Evolutionary conservation across 2,329 filamentous ascomycete species (phyloP), one percentile per base, ranked within the genome.

Genomic region (Talaromyces sp.): DNA sequence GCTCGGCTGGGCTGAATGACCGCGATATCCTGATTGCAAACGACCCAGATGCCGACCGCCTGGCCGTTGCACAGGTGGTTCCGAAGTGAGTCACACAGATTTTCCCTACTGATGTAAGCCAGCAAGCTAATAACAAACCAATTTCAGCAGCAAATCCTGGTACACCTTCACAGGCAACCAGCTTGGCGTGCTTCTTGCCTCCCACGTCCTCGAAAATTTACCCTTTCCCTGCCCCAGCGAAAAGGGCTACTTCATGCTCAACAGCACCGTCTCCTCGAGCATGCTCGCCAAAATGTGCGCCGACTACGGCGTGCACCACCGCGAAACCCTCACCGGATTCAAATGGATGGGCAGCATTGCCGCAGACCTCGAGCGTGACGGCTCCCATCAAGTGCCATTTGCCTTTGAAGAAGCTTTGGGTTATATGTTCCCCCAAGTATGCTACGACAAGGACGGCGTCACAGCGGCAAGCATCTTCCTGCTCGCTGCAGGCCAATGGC

Each of bases 341-440:
- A 88, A 88, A 69, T 88, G 85, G 85, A 80, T 88, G 63, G 85
- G 84, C 2, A 87, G 87, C 63, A 77, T 82, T 52, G 83, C 84
- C 1, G 78, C 80, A 19, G 74, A 80, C n/a, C 76, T 86, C 1
- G 74, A 80, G 59, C 27, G 46, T 19, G 66, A 69, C 2, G 67
- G 74, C 58, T 83, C 81, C 26, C 82, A 81, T 64, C 74, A 79
- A 24, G 79, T 83, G 0, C 74, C 79, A 0, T 87, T 82, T 66
- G 85, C 84, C 1, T 88, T 84, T 64, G 85, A 88, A 70, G 85
- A 88, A 72, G 85, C 85, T 8, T 79, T 88, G 24, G 85, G 85
- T 1, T 88, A 86, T 70, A 88, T 88, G 85, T 85, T 88, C 58
- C 79, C 85, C 0, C 72, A 78, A 8, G 81, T 87, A 1, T 84